phyloP scores from a whole-genome alignment of 1,284 basidiomycete species.

The Tremellales sp. region DNA sequence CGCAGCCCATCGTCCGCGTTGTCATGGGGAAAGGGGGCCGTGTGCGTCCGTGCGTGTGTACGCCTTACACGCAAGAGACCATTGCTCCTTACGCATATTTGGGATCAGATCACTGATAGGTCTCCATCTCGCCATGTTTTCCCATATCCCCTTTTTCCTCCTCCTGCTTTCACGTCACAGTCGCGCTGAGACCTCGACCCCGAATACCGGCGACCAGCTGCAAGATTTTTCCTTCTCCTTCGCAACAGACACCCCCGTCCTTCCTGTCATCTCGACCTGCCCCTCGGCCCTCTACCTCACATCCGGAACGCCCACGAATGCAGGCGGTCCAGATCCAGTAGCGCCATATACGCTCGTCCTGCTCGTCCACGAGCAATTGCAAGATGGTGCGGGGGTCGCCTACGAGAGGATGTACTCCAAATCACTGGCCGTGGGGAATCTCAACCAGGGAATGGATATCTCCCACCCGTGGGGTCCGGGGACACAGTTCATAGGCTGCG shows the following conservation, averaged over 20 bases:
- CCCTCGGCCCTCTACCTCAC: conserved; percentile 21
- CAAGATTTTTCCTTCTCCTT: conserved; percentile 25
- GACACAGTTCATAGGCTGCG: conserved; percentile 29
- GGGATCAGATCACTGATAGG: too few species aligned
- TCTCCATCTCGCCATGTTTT: too few species aligned
- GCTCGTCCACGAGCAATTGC: conserved; percentile 26
- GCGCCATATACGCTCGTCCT: conserved; percentile 29
- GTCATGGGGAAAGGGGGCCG: too few species aligned
- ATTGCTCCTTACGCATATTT: too few species aligned
- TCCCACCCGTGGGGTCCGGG: conserved; percentile 26
- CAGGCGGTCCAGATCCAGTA: conserved; percentile 16
- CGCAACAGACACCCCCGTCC: conserved; percentile 11
- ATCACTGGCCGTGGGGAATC: conserved; percentile 20
- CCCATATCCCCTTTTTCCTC: conserved; percentile 1
- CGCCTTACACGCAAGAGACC: too few species aligned
- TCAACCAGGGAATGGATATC: conserved; percentile 12
- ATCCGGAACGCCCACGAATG: conserved; percentile 16
- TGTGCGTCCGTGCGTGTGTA: too few species aligned
- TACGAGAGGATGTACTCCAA: conserved; percentile 24
- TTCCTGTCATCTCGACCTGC: conserved; percentile 22
- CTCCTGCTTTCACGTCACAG: background rate
- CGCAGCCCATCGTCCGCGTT: too few species aligned
- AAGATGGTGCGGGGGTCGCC: conserved; percentile 15
- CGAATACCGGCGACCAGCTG: conserved; percentile 32
- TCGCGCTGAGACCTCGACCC: conserved; percentile 20